Conservation (phyloP, 139 green algal genomes). For the Yamagishiella unicocca region DNA sequence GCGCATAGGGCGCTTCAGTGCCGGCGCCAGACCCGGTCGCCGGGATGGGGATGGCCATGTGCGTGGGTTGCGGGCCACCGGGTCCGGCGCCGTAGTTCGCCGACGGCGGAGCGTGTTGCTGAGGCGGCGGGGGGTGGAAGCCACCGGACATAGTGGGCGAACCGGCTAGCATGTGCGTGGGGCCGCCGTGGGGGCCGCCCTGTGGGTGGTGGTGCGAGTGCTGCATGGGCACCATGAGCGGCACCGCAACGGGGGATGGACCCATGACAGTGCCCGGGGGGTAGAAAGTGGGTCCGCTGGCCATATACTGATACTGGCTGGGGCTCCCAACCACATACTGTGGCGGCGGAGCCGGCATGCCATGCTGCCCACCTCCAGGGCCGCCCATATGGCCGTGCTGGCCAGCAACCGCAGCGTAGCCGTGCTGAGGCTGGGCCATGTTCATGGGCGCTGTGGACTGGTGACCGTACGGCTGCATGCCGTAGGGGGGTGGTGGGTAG, state of each 20-base stretch:
- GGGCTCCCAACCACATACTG: conserved; percentile 37
- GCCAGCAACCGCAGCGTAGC: background rate
- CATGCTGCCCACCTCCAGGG: background rate
- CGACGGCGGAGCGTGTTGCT: conserved; percentile 10
- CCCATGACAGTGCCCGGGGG: background rate
- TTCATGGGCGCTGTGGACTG: background rate
- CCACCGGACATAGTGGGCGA: background rate
- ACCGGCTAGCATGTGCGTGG: background rate
- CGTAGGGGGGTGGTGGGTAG: conserved; percentile 19
- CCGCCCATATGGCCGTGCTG: background rate
- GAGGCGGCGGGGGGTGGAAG: conserved; percentile 29
- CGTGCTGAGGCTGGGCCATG: conserved; percentile 19
- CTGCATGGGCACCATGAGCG: background rate
- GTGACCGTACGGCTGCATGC: conserved; percentile 5
- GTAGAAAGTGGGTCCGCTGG: background rate
- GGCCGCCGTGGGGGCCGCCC: background rate
- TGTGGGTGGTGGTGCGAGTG: background rate
- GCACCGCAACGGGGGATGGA: background rate
- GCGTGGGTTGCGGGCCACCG: background rate
- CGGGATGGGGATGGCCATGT: conserved; percentile 4
- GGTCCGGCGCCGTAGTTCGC: background rate
- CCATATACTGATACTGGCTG: conserved; percentile 35
- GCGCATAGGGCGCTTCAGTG: conserved; percentile 19
- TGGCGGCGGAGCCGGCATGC: conserved; percentile 1
- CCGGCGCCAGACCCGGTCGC: background rate